Evolutionary conservation across 306 rosid species (phyloP).

Genomic region (Datisca glomerata): DNA sequence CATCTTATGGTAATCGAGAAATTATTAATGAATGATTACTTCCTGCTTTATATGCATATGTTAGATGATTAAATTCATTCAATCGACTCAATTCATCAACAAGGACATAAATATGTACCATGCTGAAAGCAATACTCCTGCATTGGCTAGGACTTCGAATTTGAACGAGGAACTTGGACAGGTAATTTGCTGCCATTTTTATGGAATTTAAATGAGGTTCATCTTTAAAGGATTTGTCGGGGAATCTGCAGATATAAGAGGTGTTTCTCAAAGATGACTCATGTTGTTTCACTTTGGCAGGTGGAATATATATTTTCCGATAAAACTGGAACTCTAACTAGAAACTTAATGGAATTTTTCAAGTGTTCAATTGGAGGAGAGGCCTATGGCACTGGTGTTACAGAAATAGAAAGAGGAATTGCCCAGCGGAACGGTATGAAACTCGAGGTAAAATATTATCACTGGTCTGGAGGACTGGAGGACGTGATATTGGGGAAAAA

Average conservation of each 20-base stretch:
- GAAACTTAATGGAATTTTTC: conserved; percentile 98
- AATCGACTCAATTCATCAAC: conserved; percentile 87
- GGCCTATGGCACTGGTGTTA: conserved; percentile 80
- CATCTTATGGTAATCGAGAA: conserved; percentile 6
- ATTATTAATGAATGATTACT: conserved; percentile 10
- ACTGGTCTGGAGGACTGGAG: background rate
- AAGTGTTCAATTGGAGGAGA: conserved; percentile 98
- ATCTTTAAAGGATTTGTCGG: background rate
- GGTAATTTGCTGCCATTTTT: conserved; percentile 25
- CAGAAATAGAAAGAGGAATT: conserved; percentile 85
- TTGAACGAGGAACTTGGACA: conserved; percentile 98
- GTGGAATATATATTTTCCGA: conserved; percentile 97
- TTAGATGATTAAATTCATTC: conserved; percentile 98
- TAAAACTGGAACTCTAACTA: conserved; percentile 95
- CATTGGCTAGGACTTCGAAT: conserved; percentile 95
- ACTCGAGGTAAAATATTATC: conserved; percentile 32
- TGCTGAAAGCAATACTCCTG: conserved; percentile 80
- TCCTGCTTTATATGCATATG: conserved; percentile 11
- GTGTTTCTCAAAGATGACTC: conserved; percentile 5
- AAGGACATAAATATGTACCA: conserved; percentile 91
- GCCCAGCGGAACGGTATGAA: conserved; percentile 62
- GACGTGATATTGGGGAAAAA: background rate
- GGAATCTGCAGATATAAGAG: background rate
- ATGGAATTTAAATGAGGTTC: background rate
- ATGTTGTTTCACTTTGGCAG: conserved; percentile 24